A percentile compares a stretch with the other conserved stretches of the same genome.
Conservation (phyloP, 225 moss, liverwort and hornwort genomes). For the Rhytidiadelphus loreus region DNA sequence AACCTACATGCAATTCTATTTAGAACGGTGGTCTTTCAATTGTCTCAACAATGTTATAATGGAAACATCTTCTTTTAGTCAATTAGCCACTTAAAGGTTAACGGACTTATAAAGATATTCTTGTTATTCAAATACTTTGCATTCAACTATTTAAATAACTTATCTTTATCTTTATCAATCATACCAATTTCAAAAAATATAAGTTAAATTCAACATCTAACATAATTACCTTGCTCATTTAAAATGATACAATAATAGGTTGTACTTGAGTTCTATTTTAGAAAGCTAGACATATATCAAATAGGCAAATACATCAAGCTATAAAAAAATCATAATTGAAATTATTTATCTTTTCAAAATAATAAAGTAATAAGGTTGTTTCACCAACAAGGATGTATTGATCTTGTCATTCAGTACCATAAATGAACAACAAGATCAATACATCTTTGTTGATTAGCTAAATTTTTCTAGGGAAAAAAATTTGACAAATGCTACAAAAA, state of each 20-base stretch:
- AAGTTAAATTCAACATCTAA: neutral
- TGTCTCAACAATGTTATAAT: neutral
- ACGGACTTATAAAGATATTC: neutral
- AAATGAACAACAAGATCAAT: neutral
- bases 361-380: neutral
- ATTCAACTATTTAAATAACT: neutral
- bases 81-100: no score
- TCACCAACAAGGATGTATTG: neutral
- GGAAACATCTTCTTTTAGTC: no score
- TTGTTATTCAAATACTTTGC: neutral
- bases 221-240: neutral
- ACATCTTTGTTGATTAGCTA: neutral
- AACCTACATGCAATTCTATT: neutral
- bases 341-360: neutral
- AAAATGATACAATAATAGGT: neutral
- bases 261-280: neutral
- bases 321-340: neutral
- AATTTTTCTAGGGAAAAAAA: fast-evolving
- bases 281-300: neutral
- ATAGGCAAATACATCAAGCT: neutral
- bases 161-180: neutral
- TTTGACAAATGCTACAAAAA: neutral
- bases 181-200: neutral
- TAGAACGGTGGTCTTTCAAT: neutral
- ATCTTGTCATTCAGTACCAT: neutral